A percentile compares a stretch with the other conserved stretches of the same genome.
Conservation (phyloP, 129 eudicot genomes). For the Oenanthe sinensis region DNA sequence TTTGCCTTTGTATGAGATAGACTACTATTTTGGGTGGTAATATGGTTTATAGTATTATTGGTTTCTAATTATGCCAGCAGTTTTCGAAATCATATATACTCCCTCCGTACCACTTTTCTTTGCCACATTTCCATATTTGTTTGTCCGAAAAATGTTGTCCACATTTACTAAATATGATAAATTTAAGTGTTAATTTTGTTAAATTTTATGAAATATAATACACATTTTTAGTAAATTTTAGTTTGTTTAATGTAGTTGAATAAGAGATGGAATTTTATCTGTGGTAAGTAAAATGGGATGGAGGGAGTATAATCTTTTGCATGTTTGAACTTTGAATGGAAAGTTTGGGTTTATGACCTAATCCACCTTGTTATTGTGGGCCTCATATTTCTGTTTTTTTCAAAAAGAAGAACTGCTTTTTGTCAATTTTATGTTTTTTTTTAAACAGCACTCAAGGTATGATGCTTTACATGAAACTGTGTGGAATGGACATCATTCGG, state of each 20-base stretch:
- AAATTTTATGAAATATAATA: too few species aligned
- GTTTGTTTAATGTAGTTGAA: too few species aligned
- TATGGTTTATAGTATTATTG: neutral
- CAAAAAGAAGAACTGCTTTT: neutral
- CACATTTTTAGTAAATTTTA: too few species aligned
- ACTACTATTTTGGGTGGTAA: neutral
- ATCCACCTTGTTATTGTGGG: neutral
- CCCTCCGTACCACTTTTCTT: too few species aligned
- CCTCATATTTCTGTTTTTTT: neutral
- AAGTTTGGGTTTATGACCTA: neutral
- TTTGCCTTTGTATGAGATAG: neutral
- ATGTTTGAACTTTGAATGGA: neutral
- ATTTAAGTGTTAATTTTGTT: too few species aligned
- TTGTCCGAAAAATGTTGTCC: too few species aligned
- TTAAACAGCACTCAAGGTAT: neutral
- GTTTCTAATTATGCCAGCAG: neutral
- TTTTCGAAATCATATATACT: too few species aligned
- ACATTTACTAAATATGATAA: too few species aligned
- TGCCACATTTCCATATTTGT: too few species aligned
- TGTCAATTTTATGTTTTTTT: neutral
- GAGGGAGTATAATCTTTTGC: neutral
- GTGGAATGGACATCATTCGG: neutral
- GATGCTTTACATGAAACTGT: conserved; percentile 1
- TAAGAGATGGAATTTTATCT: too few species aligned
- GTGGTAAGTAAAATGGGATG: neutral